Evolutionary conservation across 257 asterid species (phyloP).

Genomic region (Hygrophila difformis): DNA sequence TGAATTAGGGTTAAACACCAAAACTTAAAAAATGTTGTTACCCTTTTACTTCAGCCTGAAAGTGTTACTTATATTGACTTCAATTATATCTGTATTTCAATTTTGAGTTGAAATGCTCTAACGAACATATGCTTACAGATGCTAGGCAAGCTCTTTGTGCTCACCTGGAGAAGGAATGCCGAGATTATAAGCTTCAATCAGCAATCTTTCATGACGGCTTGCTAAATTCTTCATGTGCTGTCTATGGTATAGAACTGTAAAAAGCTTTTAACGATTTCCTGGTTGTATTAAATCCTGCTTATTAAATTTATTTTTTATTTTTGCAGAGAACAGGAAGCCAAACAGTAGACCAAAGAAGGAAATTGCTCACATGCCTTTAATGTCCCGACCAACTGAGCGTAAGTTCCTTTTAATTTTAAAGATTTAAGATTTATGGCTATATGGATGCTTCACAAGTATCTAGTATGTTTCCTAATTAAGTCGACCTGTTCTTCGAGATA

Average conservation of each 20-base stretch:
- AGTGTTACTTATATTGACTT: too few relatives aligned
- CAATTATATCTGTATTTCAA: constrained; percentile 5
- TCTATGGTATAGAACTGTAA: constrained; percentile 26
- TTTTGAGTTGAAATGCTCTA: too few relatives aligned
- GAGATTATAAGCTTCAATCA: constrained; percentile 55
- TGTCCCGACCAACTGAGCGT: constrained; percentile 86
- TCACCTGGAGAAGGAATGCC: constrained; percentile 74
- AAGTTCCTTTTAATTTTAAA: constrained; percentile 29
- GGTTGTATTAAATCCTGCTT: too few relatives aligned
- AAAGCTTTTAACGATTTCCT: constrained; percentile 12
- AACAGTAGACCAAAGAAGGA: constrained; percentile 44
- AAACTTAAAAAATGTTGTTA: too few relatives aligned
- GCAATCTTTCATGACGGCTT: constrained; percentile 76
- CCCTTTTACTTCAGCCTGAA: too few relatives aligned
- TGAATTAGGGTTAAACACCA: too few relatives aligned
- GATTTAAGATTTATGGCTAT: too few relatives aligned
- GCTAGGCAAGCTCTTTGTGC: constrained; percentile 52
- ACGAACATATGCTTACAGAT: too few relatives aligned
- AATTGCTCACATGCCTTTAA: constrained; percentile 50
- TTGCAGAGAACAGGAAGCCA: constrained; percentile 42
- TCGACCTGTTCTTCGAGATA: neutral
- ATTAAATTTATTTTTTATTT: too few relatives aligned
- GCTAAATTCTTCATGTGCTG: constrained; percentile 30
- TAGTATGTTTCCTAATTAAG: neutral
- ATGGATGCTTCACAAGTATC: neutral